Evolutionary conservation across 176 grass and related monocot genomes (phyloP).

Genomic region (Eremochloa ophiuroides): DNA sequence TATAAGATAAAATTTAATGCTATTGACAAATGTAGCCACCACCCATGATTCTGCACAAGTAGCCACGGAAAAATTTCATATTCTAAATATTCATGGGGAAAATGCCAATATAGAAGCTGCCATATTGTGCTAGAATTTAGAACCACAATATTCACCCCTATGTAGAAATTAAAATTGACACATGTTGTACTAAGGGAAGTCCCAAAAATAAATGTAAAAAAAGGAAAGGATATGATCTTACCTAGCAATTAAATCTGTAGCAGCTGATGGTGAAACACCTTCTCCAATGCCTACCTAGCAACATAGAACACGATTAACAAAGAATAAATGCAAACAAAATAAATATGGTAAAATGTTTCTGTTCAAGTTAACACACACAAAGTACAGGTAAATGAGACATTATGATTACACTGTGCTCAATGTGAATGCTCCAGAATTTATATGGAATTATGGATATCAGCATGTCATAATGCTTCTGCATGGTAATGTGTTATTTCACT

Average conservation of each 20-base stretch:
- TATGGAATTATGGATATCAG: neutral
- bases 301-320: constrained; percentile 31
- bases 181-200: neutral
- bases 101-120: neutral
- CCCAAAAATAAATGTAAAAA: constrained; percentile 19
- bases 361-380: neutral
- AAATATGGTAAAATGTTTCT: neutral
- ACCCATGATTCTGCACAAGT: neutral
- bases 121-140: neutral
- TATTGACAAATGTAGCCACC: neutral
- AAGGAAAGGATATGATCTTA: constrained; percentile 34
- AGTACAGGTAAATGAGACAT: neutral
- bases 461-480: neutral
- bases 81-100: neutral
- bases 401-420: constrained; percentile 1
- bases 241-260: constrained; percentile 96
- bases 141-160: neutral
- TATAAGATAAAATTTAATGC: constrained; percentile 1
- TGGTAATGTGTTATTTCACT: neutral
- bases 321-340: constrained; percentile 18
- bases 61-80: neutral
- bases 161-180: neutral
- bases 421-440: constrained; percentile 11
- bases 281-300: constrained; percentile 94
- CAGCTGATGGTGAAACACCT: constrained; percentile 99